These are phyloP conservation scores for Nannizziopsis arthrosporioides DNA, from an alignment of 2,329 filamentous ascomycete genomes.

Conservation along the genomic window DNA sequence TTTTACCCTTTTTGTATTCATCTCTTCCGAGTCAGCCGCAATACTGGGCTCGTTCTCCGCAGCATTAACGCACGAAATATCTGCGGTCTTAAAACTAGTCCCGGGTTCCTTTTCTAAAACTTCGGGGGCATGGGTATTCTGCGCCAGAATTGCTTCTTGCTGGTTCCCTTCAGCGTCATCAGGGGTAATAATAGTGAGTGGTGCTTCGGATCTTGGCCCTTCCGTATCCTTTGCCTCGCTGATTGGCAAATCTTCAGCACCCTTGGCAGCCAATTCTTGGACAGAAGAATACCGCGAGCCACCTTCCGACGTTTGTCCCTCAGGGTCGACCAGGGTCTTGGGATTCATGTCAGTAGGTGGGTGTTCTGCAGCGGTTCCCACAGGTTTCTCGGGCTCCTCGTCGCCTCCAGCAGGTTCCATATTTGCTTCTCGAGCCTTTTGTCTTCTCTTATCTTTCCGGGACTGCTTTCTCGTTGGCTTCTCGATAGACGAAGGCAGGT, in stretches of 20 bases:
- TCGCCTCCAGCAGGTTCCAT: not conserved
- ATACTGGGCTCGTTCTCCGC: too few relatives aligned
- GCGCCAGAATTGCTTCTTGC: too few relatives aligned
- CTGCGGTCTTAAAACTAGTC: too few relatives aligned
- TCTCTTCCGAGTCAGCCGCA: not conserved
- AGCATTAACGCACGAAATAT: too few relatives aligned
- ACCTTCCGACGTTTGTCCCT: not conserved
- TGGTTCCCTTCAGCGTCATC: too few relatives aligned
- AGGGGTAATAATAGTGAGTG: too few relatives aligned
- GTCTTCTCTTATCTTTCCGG: slow-evolving; percentile 16
- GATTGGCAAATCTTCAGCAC: not conserved
- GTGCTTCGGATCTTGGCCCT: too few relatives aligned
- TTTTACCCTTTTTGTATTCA: not conserved
- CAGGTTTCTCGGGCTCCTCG: not conserved
- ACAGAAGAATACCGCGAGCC: not conserved
- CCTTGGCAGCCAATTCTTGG: not conserved
- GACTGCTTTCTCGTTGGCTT: slow-evolving; percentile 17
- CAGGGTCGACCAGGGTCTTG: not conserved
- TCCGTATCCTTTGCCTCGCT: too few relatives aligned
- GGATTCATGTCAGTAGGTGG: not conserved
- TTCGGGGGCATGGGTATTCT: too few relatives aligned
- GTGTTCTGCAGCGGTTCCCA: not conserved
- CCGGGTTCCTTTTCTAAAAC: too few relatives aligned
- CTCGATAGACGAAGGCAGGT: slow-evolving; percentile 4
- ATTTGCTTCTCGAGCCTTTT: not conserved